phyloP scores from a whole-genome alignment of 768 basidiomycete species.

The Myochromella boudieri region DNA sequence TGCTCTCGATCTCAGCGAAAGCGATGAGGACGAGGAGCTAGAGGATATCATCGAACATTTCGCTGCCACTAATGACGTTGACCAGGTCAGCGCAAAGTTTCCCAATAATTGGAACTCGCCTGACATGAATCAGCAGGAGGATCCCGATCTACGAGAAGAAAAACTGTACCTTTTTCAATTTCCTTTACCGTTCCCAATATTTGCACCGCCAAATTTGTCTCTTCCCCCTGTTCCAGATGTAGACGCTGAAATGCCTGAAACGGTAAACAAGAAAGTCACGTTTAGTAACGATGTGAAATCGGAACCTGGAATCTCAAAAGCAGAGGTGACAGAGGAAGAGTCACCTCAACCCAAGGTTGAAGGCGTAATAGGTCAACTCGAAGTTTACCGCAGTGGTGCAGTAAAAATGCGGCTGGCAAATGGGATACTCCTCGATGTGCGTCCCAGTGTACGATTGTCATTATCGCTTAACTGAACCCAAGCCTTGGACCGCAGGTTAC shows the following conservation, averaged over 20 bases:
- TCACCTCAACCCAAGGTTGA: constrained; percentile 44
- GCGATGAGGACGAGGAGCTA: constrained; percentile 77
- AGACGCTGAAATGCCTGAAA: constrained; percentile 32
- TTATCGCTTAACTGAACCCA: background rate
- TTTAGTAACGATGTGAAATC: constrained; percentile 64
- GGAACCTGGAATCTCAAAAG: too few relatives aligned
- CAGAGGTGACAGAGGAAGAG: constrained; percentile 19
- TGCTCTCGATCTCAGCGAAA: constrained; percentile 70
- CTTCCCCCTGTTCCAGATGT: constrained; percentile 24
- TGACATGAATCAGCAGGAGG: constrained; percentile 26
- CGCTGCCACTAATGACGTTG: constrained; percentile 34
- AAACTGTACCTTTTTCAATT: constrained; percentile 90
- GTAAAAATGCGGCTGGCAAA: constrained; percentile 85
- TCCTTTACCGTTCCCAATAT: constrained; percentile 80
- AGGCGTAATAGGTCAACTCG: constrained; percentile 81
- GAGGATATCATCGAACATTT: constrained; percentile 79
- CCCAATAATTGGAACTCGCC: background rate
- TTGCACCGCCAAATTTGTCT: constrained; percentile 40
- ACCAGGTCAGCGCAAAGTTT: constrained; percentile 34
- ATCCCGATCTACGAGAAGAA: constrained; percentile 54
- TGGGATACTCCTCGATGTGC: constrained; percentile 81
- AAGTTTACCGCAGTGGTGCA: constrained; percentile 81
- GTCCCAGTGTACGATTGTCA: constrained; percentile 23
- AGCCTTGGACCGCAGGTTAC: constrained; percentile 52
- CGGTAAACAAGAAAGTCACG: constrained; percentile 52